Conservation (phyloP, 164 flowering plant species). For the Vitis rotundifolia region DNA sequence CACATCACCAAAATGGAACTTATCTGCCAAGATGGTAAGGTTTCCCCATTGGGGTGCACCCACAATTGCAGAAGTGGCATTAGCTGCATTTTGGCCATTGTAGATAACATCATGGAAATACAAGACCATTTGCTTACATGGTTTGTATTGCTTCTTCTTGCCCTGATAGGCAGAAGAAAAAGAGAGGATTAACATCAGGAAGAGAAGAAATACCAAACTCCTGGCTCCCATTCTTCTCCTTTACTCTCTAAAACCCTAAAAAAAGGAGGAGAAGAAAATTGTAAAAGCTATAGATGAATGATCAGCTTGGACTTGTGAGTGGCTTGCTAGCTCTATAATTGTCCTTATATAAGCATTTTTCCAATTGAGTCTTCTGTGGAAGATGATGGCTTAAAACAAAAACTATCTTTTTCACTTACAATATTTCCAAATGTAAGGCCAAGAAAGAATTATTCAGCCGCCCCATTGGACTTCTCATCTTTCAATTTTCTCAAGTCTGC, state of each 20-base stretch:
- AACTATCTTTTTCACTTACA: too few relatives aligned
- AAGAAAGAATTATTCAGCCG: too few relatives aligned
- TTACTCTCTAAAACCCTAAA: neutral
- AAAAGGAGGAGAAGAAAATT: neutral
- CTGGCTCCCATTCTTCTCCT: neutral
- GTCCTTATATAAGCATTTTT: too few relatives aligned
- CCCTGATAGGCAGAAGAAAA: neutral
- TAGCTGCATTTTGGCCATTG: conserved; percentile 38
- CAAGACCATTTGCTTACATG: conserved; percentile 41
- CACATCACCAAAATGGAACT: conserved; percentile 33
- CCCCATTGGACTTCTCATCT: too few relatives aligned
- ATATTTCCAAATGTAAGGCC: too few relatives aligned
- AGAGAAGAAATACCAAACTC: neutral
- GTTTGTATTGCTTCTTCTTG: conserved; percentile 19
- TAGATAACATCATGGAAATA: conserved; percentile 52
- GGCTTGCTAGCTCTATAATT: too few relatives aligned
- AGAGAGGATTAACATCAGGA: conserved; percentile 10
- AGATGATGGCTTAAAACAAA: too few relatives aligned
- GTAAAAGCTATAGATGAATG: neutral
- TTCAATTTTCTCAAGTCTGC: too few relatives aligned
- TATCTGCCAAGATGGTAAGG: conserved; percentile 24
- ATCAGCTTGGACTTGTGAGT: neutral
- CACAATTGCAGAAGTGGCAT: conserved; percentile 42
- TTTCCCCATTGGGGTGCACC: conserved; percentile 33
- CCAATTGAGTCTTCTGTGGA: too few relatives aligned